Evolutionary conservation across 768 basidiomycete genomes (phyloP).

Genomic region (Russula olivacea): DNA sequence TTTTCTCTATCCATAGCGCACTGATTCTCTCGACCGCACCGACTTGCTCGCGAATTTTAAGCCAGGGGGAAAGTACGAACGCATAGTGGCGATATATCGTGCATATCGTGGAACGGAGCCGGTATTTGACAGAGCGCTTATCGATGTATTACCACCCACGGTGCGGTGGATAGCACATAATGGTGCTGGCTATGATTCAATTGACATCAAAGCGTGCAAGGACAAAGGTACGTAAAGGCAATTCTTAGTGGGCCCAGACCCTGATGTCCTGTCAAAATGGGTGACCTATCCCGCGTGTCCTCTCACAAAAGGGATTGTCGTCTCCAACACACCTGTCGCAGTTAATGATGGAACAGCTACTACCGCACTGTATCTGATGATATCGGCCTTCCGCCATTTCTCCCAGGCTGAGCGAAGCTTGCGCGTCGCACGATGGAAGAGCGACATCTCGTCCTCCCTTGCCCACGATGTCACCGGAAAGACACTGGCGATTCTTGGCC

Average conservation of each 20-base stretch:
- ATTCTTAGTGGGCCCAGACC: not conserved
- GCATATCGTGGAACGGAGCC: constrained; percentile 58
- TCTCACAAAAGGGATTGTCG: constrained; percentile 49
- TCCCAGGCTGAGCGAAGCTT: constrained; percentile 55
- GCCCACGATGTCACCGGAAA: constrained; percentile 62
- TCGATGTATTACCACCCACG: constrained; percentile 56
- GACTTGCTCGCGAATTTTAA: constrained; percentile 63
- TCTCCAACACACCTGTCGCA: constrained; percentile 86
- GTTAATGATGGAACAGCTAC: constrained; percentile 92
- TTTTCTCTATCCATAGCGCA: constrained; percentile 32
- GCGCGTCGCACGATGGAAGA: constrained; percentile 57
- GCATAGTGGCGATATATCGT: constrained; percentile 71
- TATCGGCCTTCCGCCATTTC: constrained; percentile 72
- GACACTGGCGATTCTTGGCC: constrained; percentile 67
- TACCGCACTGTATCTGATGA: constrained; percentile 75
- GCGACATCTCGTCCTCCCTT: constrained; percentile 39
- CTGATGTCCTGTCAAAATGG: not conserved
- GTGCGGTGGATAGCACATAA: constrained; percentile 90
- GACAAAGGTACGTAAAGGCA: constrained; percentile 47
- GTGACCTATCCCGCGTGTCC: not conserved
- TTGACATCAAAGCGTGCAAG: constrained; percentile 71
- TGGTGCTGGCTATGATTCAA: constrained; percentile 88
- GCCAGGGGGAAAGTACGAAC: constrained; percentile 66
- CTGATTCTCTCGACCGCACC: constrained; percentile 56
- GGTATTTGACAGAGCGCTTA: constrained; percentile 72